A percentile compares a stretch with the other conserved stretches of the same genome.
Evolutionary conservation across 2,329 filamentous ascomycete genomes (phyloP).

Genomic region (Leptographium procerum): DNA sequence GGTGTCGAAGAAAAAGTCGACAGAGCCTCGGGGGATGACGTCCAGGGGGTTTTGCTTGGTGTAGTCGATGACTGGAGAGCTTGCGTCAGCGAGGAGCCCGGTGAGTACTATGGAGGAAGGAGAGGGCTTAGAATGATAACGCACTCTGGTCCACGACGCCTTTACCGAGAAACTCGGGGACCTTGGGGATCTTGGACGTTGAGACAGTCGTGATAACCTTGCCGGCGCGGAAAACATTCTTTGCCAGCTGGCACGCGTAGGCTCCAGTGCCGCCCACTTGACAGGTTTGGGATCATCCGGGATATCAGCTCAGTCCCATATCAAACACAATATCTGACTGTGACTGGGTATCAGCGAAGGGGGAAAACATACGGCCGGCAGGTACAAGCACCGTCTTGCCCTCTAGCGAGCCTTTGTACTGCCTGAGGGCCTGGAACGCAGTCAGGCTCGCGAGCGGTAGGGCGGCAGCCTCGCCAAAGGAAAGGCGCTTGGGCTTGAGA

Average conservation of each 20-base stretch:
- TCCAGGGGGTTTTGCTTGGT: background rate
- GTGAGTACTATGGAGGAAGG: too few relatives aligned
- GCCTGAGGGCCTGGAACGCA: background rate
- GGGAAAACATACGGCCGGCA: background rate
- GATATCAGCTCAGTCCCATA: too few relatives aligned
- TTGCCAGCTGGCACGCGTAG: background rate
- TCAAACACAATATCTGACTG: too few relatives aligned
- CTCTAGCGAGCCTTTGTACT: background rate
- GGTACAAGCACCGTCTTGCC: background rate
- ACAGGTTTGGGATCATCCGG: too few relatives aligned
- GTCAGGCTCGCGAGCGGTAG: background rate
- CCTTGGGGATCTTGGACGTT: background rate
- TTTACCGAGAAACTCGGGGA: background rate
- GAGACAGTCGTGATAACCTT: conserved; percentile 1
- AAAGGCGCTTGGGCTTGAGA: background rate
- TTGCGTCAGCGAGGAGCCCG: background rate
- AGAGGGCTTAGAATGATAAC: background rate
- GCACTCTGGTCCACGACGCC: background rate
- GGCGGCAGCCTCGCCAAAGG: background rate
- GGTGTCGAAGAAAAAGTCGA: conserved; percentile 1
- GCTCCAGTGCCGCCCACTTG: background rate
- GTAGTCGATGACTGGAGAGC: background rate
- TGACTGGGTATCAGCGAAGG: too few relatives aligned
- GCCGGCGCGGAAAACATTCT: background rate
- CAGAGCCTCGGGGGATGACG: background rate